Percentiles rank a stretch among this genome's conserved stretches.
phyloP scores from a whole-genome alignment of 306 rosid genomes.

The Lathyrus sativus region DNA sequence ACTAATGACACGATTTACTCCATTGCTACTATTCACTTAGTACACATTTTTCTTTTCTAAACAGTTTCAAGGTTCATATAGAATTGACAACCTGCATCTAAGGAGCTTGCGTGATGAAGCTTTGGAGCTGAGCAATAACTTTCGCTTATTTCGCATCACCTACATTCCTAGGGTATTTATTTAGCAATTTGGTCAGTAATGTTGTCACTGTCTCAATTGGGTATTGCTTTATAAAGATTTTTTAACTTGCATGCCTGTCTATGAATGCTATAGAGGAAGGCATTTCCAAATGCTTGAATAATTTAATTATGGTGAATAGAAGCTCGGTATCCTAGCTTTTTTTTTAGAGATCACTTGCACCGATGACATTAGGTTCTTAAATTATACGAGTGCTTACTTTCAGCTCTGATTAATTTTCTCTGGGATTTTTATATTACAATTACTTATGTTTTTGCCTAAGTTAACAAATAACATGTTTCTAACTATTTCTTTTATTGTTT shows the following conservation, averaged over 20 bases:
- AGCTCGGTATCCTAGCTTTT: background rate
- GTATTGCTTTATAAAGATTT: background rate
- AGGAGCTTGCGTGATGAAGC: background rate
- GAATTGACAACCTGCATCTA: background rate
- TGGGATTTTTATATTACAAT: background rate
- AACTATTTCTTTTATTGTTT: conserved; percentile 22
- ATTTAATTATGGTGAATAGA: background rate
- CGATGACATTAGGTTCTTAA: background rate
- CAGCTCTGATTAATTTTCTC: background rate
- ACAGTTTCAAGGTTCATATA: background rate
- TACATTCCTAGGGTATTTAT: background rate
- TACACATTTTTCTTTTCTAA: background rate
- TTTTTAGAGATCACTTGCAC: background rate
- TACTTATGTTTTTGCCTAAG: background rate
- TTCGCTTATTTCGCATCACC: background rate
- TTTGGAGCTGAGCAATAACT: background rate
- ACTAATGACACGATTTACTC: background rate
- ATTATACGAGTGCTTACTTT: background rate
- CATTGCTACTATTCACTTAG: background rate
- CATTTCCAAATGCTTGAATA: background rate
- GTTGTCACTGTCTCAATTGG: background rate
- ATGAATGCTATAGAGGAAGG: background rate
- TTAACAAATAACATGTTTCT: conserved; percentile 1
- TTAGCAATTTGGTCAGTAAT: too few species aligned
- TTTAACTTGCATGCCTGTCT: background rate